Evolutionary conservation across 2,329 filamentous ascomycete genomes (phyloP).

Genomic region (Fusarium graminum): DNA sequence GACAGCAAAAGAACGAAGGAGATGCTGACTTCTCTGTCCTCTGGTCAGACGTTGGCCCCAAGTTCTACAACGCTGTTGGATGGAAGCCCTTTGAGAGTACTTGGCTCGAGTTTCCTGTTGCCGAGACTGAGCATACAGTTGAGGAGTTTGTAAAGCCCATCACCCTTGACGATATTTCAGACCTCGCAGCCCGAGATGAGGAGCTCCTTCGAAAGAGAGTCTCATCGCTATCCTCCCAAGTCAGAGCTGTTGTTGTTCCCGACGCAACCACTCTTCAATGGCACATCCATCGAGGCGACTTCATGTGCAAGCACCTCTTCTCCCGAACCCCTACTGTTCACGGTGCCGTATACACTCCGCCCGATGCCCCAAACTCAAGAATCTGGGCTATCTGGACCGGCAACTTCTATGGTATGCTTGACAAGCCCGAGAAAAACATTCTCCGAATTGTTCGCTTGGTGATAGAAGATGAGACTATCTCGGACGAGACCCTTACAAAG

Average conservation of each 20-base stretch:
- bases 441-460: slow-evolving; percentile 78
- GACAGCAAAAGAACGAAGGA: slow-evolving; percentile 47
- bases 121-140: slow-evolving; percentile 47
- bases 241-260: slow-evolving; percentile 53
- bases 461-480: slow-evolving; percentile 66
- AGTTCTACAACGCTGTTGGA: slow-evolving; percentile 81
- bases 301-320: slow-evolving; percentile 75
- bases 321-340: slow-evolving; percentile 69
- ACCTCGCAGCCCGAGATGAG: slow-evolving; percentile 75
- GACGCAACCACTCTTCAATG: slow-evolving; percentile 59
- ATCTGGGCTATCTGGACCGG: slow-evolving; percentile 82
- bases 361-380: slow-evolving; percentile 62
- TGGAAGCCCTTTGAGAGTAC: slow-evolving; percentile 82
- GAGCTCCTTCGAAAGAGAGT: slow-evolving; percentile 68
- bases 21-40: slow-evolving; percentile 77
- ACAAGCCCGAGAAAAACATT: slow-evolving; percentile 71
- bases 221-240: slow-evolving; percentile 49
- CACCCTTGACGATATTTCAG: slow-evolving; percentile 69
- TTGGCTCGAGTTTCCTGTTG: slow-evolving; percentile 73
- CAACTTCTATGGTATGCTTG: slow-evolving; percentile 70
- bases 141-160: slow-evolving; percentile 59
- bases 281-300: slow-evolving; percentile 83
- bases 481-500: slow-evolving; percentile 60
- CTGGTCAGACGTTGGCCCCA: slow-evolving; percentile 87
- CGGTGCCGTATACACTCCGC: slow-evolving; percentile 74